Evolutionary conservation across 768 basidiomycete species (phyloP), one percentile per base, ranked within the genome.

Genomic region (Kwoniella dendrophila): DNA sequence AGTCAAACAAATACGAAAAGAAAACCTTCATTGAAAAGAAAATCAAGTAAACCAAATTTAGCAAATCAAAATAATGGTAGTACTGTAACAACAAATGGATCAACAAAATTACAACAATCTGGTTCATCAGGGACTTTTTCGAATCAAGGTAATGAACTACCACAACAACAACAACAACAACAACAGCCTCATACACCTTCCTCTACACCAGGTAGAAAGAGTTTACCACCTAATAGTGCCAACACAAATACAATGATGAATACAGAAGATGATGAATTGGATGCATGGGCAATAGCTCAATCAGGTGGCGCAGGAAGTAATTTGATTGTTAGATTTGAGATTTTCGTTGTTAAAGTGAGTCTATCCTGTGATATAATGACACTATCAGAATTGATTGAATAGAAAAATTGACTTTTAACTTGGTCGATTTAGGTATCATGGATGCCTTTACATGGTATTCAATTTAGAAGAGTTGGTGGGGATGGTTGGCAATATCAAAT

Each of bases 401-500:
- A 11, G 41, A 43, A 7, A 5, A 14, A 43, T 43, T 7, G 8
- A 8, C 16, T 8, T 36, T 16, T 36, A 7, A 36, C 34, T 36
- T 16, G 14, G 27, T 11, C n/a, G n/a, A n/a, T 70, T 0, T 71
- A 94, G 92, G 90, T 95, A 3, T 91, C 92, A 47, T 90, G 87
- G 86, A 81, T 97, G 53, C 91, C 92, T 3, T 80, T 98, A 22
- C 90, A 96, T 77, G 94, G 94, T 6, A 89, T 98, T 49, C 95
- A 98, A 74, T 98, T 98, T 82, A 87, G 95, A 49, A 84, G 94
- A 64, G 85, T 87, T 0, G 86, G 89, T 33, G 94, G 94, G 1
- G 90, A 95, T 68, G 90, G 89, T 0, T 97, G 92, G 92, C 93
- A 96, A 80, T 96, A 98, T 79, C 92, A 95, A 77, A 92, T 92